Evolutionary conservation across 768 basidiomycete genomes (phyloP).

Genomic region (Hygrocybe punicea): DNA sequence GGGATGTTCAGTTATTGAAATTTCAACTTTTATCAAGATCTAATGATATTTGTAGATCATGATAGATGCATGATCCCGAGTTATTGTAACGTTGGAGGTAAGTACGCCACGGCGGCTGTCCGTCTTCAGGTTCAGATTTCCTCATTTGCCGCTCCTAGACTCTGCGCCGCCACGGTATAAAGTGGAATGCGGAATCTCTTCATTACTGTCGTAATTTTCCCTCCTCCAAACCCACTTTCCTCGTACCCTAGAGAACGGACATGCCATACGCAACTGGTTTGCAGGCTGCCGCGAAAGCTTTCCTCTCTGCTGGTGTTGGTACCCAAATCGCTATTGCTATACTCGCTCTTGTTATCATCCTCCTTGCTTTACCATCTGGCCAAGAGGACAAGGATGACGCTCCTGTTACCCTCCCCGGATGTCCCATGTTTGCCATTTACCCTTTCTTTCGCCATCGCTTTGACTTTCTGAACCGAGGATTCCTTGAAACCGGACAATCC

Average conservation of each 20-base stretch:
- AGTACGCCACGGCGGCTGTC: not conserved
- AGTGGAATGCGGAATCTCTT: too few relatives aligned
- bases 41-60: not conserved
- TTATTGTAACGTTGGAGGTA: not conserved
- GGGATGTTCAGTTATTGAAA: not conserved
- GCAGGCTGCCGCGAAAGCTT: constrained; percentile 46
- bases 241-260: not conserved
- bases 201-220: constrained; percentile 12
- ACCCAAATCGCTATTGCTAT: constrained; percentile 48
- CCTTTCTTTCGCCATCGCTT: constrained; percentile 69
- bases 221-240: constrained; percentile 19
- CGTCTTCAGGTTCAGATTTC: not conserved
- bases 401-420: constrained; percentile 57
- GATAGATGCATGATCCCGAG: not conserved
- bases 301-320: constrained; percentile 50
- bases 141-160: too few relatives aligned
- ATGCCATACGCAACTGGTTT: constrained; percentile 54
- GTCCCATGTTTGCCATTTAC: constrained; percentile 52
- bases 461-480: constrained; percentile 72
- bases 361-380: constrained; percentile 44
- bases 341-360: constrained; percentile 45
- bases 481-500: constrained; percentile 61
- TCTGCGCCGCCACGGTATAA: not conserved
- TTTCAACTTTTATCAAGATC: not conserved
- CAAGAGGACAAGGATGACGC: constrained; percentile 49